phyloP scores from a whole-genome alignment of 78 protist genomes.

The Polysphondylium violaceum region DNA sequence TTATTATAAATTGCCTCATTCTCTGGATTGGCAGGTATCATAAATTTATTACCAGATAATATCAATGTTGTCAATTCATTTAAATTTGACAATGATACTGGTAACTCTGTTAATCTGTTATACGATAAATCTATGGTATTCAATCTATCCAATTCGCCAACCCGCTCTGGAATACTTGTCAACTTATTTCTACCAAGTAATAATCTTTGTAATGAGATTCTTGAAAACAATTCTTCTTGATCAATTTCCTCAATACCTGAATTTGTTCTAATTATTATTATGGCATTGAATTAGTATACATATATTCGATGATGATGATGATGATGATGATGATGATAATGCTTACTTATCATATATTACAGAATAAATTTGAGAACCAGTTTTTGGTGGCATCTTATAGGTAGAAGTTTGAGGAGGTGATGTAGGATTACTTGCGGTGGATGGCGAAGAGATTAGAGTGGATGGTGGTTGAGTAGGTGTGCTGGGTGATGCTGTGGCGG shows the following conservation, averaged over 20 bases:
- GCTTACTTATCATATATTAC: constrained; percentile 70
- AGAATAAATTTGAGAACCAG: constrained; percentile 14
- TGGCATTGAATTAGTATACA: not conserved
- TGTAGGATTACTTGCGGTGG: not conserved
- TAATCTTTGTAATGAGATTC: constrained; percentile 36
- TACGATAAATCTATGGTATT: constrained; percentile 34
- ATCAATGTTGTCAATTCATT: not conserved
- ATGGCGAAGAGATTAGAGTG: not conserved
- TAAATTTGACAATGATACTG: constrained; percentile 18
- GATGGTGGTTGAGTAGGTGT: not conserved
- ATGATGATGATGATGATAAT: not conserved
- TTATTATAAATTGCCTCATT: constrained; percentile 3
- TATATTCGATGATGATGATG: not conserved
- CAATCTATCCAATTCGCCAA: constrained; percentile 19
- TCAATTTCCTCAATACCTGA: constrained; percentile 26
- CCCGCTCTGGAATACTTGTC: constrained; percentile 41
- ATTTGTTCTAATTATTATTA: constrained; percentile 16
- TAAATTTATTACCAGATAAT: constrained; percentile 64
- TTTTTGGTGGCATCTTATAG: constrained; percentile 43
- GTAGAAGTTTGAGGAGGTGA: constrained; percentile 3
- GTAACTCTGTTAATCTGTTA: constrained; percentile 33
- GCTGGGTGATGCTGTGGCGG: not conserved
- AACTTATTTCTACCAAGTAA: constrained; percentile 41
- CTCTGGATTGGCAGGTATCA: constrained; percentile 26
- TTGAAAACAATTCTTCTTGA: constrained; percentile 31